Conservation (phyloP, 2,329 filamentous ascomycete genomes). For the Phialemonium atrogriseum region DNA sequence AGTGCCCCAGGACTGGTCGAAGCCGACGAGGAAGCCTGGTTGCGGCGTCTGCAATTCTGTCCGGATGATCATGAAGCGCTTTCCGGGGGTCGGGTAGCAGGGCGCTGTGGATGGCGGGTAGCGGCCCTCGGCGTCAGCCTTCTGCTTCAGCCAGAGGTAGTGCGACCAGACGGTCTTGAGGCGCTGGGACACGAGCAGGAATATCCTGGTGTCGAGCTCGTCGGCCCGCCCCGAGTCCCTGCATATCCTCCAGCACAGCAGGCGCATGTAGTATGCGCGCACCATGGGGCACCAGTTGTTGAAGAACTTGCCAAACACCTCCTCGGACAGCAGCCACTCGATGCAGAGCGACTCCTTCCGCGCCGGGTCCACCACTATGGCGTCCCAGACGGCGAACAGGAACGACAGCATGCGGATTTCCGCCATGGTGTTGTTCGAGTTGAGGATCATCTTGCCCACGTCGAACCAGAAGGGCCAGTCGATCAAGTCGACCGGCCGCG, state of each 20-base stretch:
- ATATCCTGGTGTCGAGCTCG: constrained; percentile 59
- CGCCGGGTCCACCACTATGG: constrained; percentile 54
- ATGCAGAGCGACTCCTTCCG: constrained; percentile 65
- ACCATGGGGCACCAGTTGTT: constrained; percentile 97
- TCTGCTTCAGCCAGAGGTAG: constrained; percentile 66
- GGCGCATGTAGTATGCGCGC: constrained; percentile 81
- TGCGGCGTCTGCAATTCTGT: constrained; percentile 54
- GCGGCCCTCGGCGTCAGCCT: constrained; percentile 47
- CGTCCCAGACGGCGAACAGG: constrained; percentile 72
- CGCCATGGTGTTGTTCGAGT: constrained; percentile 81
- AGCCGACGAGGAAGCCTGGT: constrained; percentile 38
- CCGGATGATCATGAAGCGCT: constrained; percentile 80
- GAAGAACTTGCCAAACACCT: constrained; percentile 73
- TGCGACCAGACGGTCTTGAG: constrained; percentile 70
- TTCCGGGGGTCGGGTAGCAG: constrained; percentile 77
- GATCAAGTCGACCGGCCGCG: constrained; percentile 35
- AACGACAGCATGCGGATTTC: constrained; percentile 80
- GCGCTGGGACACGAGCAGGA: constrained; percentile 56
- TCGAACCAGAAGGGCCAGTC: constrained; percentile 83
- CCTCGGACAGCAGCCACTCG: constrained; percentile 65
- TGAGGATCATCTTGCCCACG: constrained; percentile 69
- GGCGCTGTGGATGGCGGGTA: constrained; percentile 66
- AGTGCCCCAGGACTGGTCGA: constrained; percentile 30
- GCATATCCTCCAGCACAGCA: constrained; percentile 83
- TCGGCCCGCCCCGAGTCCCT: constrained; percentile 61